phyloP scores from a whole-genome alignment of 352 stramenopile genomes.

The Globisporangium cylindrosporum region DNA sequence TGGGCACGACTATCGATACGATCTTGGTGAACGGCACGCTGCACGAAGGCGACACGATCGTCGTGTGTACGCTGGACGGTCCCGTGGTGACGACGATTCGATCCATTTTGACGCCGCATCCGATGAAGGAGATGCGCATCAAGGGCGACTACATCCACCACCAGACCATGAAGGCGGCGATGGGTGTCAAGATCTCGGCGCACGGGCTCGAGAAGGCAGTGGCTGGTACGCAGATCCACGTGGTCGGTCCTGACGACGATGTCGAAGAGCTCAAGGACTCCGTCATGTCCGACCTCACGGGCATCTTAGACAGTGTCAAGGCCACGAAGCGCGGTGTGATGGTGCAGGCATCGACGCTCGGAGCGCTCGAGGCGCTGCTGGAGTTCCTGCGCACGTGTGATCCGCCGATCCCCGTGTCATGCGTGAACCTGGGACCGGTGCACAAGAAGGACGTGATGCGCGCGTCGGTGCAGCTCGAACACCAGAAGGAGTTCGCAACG shows the following conservation, averaged over 20 bases:
- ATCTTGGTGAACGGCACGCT: slow-evolving; percentile 98
- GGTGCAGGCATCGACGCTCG: slow-evolving; percentile 98
- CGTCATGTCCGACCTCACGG: slow-evolving; percentile 95
- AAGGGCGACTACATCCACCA: slow-evolving; percentile 95
- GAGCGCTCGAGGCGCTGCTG: slow-evolving; percentile 97
- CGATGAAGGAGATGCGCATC: slow-evolving; percentile 97
- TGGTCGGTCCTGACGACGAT: slow-evolving; percentile 96
- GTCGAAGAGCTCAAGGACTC: slow-evolving; percentile 97
- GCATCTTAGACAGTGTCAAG: slow-evolving; percentile 95
- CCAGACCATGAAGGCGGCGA: slow-evolving; percentile 96
- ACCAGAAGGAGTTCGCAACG: slow-evolving; percentile 95
- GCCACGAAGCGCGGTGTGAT: slow-evolving; percentile 96
- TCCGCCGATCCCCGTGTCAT: slow-evolving; percentile 92
- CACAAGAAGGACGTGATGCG: slow-evolving; percentile 99
- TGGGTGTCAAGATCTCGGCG: slow-evolving; percentile 98
- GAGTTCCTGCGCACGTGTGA: slow-evolving; percentile 96
- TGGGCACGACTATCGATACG: slow-evolving; percentile 99
- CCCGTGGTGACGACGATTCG: slow-evolving; percentile 97
- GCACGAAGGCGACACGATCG: slow-evolving; percentile 94
- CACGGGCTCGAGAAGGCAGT: slow-evolving; percentile 97
- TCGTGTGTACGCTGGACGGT: slow-evolving; percentile 98
- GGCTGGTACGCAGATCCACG: slow-evolving; percentile 96
- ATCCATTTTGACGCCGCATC: slow-evolving; percentile 97
- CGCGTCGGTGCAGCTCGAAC: slow-evolving; percentile 98
- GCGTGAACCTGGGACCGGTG: slow-evolving; percentile 97